Evolutionary conservation across 768 basidiomycete genomes (phyloP).

Genomic region (Russula vinacea): DNA sequence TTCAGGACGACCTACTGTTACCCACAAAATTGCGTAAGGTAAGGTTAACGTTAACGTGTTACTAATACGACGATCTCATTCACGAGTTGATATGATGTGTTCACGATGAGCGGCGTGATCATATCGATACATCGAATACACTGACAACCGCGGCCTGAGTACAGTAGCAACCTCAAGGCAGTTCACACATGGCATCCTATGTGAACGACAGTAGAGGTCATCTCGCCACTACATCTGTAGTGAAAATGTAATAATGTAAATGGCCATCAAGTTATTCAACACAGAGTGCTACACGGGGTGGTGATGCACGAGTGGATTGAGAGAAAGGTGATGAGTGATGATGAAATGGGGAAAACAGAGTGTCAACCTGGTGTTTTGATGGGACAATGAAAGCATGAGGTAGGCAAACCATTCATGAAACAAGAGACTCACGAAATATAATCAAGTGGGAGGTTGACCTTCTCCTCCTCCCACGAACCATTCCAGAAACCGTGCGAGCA

Average conservation of each 20-base stretch:
- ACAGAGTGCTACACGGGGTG: constrained; percentile 14
- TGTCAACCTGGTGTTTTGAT: neutral
- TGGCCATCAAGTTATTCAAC: neutral
- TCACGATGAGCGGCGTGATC: too few species aligned
- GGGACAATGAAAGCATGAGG: constrained; percentile 25
- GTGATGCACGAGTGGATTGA: constrained; percentile 10
- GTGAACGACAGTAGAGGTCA: neutral
- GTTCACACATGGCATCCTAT: too few species aligned
- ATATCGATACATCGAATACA: too few species aligned
- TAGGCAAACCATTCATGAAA: constrained; percentile 15
- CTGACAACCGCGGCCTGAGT: too few species aligned
- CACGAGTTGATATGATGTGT: too few species aligned
- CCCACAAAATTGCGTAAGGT: too few species aligned
- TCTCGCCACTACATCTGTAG: neutral
- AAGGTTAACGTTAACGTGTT: too few species aligned
- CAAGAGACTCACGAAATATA: constrained; percentile 21
- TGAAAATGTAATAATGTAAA: constrained; percentile 3
- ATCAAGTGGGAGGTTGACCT: constrained; percentile 26
- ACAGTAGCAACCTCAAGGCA: too few species aligned
- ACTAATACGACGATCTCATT: too few species aligned
- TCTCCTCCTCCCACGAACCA: constrained; percentile 67
- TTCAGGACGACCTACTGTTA: too few species aligned
- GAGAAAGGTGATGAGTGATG: neutral
- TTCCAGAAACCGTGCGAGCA: constrained; percentile 76
- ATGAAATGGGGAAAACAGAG: neutral